Evolutionary conservation across 805 yeast species (phyloP).

Genomic region (Metschnikowia reukaufii): DNA sequence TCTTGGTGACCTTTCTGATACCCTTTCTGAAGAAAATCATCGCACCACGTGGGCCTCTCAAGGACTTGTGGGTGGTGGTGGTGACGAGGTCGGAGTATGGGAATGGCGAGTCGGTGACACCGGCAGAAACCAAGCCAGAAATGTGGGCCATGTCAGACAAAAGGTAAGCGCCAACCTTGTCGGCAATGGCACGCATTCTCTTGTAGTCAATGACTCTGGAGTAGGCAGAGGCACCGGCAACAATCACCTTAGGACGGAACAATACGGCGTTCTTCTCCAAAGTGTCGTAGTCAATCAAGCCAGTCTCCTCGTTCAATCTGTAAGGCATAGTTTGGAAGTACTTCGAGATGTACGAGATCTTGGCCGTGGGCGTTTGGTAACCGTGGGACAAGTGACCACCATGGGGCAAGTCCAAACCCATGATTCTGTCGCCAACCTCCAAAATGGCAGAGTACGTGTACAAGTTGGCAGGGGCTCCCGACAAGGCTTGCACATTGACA

Average conservation of each 20-base stretch:
- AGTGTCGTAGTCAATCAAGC: constrained; percentile 87
- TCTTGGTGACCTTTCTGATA: constrained; percentile 75
- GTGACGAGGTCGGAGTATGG: constrained; percentile 94
- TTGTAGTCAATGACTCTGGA: constrained; percentile 86
- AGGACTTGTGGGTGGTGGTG: constrained; percentile 95
- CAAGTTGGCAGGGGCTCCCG: constrained; percentile 96
- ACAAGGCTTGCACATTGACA: constrained; percentile 91
- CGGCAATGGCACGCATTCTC: constrained; percentile 88
- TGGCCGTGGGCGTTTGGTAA: constrained; percentile 85
- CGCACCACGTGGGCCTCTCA: constrained; percentile 99
- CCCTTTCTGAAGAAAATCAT: constrained; percentile 98
- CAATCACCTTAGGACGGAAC: constrained; percentile 91
- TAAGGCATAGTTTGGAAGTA: constrained; percentile 98
- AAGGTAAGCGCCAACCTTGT: constrained; percentile 88
- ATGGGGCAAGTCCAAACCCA: constrained; percentile 98
- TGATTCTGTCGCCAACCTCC: constrained; percentile 87
- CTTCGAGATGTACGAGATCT: constrained; percentile 88
- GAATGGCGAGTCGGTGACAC: constrained; percentile 91
- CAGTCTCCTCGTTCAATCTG: constrained; percentile 82
- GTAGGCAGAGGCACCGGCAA: constrained; percentile 98
- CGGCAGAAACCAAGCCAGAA: constrained; percentile 93
- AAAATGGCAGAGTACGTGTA: constrained; percentile 87
- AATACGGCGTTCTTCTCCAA: constrained; percentile 78
- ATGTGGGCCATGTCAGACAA: constrained; percentile 97
- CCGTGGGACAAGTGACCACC: constrained; percentile 99